Evolutionary conservation across 768 basidiomycete species (phyloP).

Genomic region (Calvatia gigantea): DNA sequence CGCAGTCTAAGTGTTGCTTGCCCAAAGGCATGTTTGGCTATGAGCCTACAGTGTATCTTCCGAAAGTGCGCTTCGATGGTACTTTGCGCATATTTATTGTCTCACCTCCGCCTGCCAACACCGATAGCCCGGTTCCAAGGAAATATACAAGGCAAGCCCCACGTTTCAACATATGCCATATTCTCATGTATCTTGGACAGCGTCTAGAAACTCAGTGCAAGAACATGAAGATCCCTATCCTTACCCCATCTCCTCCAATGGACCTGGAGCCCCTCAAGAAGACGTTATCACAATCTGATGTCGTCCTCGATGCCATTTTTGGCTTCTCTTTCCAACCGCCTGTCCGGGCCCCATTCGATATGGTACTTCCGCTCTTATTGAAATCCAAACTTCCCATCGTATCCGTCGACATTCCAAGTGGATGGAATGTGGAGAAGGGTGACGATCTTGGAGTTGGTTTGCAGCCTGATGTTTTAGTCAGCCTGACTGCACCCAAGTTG

Average conservation of each 20-base stretch:
- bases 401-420: constrained; percentile 94
- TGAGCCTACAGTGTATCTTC: constrained; percentile 85
- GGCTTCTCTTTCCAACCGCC: constrained; percentile 97
- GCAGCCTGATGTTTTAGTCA: constrained; percentile 77
- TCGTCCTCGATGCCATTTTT: constrained; percentile 94
- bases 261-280: constrained; percentile 42
- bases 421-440: constrained; percentile 92
- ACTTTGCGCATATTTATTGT: background rate
- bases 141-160: constrained; percentile 73
- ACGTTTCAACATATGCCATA: background rate
- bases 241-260: constrained; percentile 41
- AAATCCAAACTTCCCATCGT: constrained; percentile 75
- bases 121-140: constrained; percentile 81
- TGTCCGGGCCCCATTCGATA: constrained; percentile 83
- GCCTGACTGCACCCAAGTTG: constrained; percentile 91
- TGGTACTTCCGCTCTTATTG: constrained; percentile 63
- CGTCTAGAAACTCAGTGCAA: constrained; percentile 82
- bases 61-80: constrained; percentile 58
- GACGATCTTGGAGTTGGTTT: constrained; percentile 53
- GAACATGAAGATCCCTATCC: constrained; percentile 80
- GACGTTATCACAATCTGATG: constrained; percentile 61
- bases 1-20: background rate
- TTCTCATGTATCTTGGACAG: constrained; percentile 30
- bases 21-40: constrained; percentile 94
- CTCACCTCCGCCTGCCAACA: background rate